Conservation (phyloP, 2,329 filamentous ascomycete genomes). For the Fonsecaea pugnacius region DNA sequence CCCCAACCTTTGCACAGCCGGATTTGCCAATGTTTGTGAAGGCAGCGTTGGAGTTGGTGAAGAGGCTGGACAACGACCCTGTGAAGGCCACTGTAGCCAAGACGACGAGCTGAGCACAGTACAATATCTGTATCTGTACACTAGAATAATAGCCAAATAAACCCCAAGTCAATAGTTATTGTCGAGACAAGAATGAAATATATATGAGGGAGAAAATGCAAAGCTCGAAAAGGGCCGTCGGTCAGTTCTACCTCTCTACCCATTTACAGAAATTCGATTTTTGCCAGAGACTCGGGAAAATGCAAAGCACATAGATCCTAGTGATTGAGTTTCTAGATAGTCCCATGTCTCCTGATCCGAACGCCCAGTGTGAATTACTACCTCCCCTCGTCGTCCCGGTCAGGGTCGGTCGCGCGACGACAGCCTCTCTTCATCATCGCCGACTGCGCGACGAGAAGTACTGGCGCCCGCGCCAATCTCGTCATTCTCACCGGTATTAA, state of each 20-base stretch:
- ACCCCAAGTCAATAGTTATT: too few species aligned
- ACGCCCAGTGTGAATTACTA: not conserved
- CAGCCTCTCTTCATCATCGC: not conserved
- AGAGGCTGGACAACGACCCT: constrained; percentile 17
- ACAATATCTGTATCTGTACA: too few species aligned
- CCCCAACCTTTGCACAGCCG: constrained; percentile 12
- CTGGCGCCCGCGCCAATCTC: not conserved
- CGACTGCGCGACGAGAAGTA: not conserved
- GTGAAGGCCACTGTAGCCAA: not conserved
- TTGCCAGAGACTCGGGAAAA: not conserved
- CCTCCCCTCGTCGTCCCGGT: not conserved
- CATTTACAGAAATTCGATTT: not conserved
- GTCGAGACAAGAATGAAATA: too few species aligned
- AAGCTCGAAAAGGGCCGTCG: too few species aligned
- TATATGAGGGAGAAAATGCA: too few species aligned
- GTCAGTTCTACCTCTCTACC: too few species aligned
- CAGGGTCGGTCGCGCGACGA: not conserved
- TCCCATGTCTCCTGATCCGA: not conserved
- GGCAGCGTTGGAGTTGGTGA: constrained; percentile 16
- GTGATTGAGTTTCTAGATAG: too few species aligned
- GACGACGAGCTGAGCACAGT: not conserved
- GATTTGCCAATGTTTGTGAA: constrained; percentile 17
- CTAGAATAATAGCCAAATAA: too few species aligned
- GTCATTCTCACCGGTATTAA: constrained; percentile 41
- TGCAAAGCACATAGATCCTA: too few species aligned